Evolutionary conservation across 1,284 basidiomycete species (phyloP).

Genomic region (Entoloma clypeatum): DNA sequence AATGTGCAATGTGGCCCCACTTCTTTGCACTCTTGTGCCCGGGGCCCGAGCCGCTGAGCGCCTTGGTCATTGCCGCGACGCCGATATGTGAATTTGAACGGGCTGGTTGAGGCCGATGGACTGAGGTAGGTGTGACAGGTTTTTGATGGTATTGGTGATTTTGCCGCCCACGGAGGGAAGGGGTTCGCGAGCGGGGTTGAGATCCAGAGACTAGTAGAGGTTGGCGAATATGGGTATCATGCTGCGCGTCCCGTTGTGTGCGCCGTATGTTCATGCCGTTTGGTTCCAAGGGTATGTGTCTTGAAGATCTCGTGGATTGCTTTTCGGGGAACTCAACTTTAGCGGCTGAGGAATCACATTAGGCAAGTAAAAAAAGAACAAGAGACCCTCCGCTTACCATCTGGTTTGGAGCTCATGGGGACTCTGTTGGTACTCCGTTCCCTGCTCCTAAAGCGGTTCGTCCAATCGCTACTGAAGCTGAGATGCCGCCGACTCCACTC

Average conservation of each 20-base stretch:
- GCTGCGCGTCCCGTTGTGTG: constrained; percentile 14
- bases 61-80: not conserved
- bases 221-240: too few relatives aligned
- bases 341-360: constrained; percentile 2
- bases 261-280: constrained; percentile 22
- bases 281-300: constrained; percentile 18
- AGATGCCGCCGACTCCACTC: constrained; percentile 55
- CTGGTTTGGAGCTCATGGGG: constrained; percentile 4
- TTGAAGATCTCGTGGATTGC: constrained; percentile 13
- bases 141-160: constrained; percentile 15
- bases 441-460: constrained; percentile 38
- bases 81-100: constrained; percentile 45
- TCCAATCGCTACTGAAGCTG: constrained; percentile 54
- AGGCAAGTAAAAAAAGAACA: not conserved
- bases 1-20: constrained; percentile 67
- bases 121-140: constrained; percentile 24
- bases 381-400: constrained; percentile 5
- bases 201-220: too few relatives aligned
- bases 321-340: constrained; percentile 24
- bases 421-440: constrained; percentile 26
- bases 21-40: constrained; percentile 48
- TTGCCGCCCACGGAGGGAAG: constrained; percentile 24
- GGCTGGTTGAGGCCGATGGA: constrained; percentile 34
- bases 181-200: constrained; percentile 26
- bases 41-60: constrained; percentile 23